Percentiles rank a stretch among this genome's conserved stretches.
These are phyloP conservation scores for Crithidia thermophila DNA, from an alignment of 208 protist species.

Conservation along the genomic window DNA sequence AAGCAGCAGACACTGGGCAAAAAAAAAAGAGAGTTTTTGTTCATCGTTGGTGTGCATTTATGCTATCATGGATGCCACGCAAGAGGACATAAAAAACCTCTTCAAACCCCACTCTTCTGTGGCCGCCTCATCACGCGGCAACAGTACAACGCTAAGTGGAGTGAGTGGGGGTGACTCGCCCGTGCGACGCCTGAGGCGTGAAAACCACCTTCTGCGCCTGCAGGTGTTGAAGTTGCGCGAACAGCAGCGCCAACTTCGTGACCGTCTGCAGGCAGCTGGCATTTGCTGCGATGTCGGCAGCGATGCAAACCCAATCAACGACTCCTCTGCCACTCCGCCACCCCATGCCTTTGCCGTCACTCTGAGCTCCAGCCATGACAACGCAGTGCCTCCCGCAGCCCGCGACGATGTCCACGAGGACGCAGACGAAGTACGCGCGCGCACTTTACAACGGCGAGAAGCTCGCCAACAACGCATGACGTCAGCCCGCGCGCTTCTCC, in stretches of 20 bases:
- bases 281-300: not conserved
- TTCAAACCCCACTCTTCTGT: too few species aligned
- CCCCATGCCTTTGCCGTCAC: not conserved
- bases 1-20: not conserved
- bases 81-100: too few species aligned
- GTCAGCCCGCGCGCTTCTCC: slow-evolving; percentile 34
- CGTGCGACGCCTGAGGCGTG: slow-evolving; percentile 33
- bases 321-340: not conserved
- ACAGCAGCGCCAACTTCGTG: slow-evolving; percentile 20
- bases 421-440: slow-evolving; percentile 32
- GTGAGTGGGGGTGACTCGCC: slow-evolving; percentile 2
- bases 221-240: slow-evolving; percentile 53
- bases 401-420: slow-evolving; percentile 4
- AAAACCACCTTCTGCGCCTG: slow-evolving; percentile 57
- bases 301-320: too few species aligned
- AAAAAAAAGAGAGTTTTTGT: not conserved
- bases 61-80: too few species aligned
- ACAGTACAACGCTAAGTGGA: not conserved
- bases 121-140: too few species aligned
- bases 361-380: not conserved
- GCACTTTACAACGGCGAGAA: slow-evolving; percentile 50
- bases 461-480: slow-evolving; percentile 42
- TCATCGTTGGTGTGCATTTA: too few species aligned
- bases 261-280: not conserved
- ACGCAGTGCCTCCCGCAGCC: not conserved